Evolutionary conservation across 2,329 filamentous ascomycete species (phyloP), one percentile per base, ranked within the genome.

Genomic region (Cadophora gregata): DNA sequence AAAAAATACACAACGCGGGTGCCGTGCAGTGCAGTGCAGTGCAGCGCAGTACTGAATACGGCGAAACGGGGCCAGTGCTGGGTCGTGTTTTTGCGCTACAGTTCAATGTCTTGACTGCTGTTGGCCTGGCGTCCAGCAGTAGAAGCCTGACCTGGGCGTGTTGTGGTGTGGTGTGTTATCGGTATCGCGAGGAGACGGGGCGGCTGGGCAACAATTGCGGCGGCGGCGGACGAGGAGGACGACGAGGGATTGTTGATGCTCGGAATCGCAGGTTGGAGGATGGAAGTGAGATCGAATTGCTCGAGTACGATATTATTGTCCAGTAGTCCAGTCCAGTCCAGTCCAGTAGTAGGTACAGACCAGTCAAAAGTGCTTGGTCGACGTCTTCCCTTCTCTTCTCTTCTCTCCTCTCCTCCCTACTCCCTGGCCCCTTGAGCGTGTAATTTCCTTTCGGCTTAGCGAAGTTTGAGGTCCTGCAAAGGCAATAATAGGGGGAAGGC

Each of bases 371-470:
- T 24, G 10, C 21, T 25, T 16, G 47, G 6, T n/a, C n/a, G n/a
- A n/a, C n/a, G n/a, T n/a, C n/a, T n/a, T n/a, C n/a, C n/a, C n/a
- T n/a, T n/a, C n/a, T n/a, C n/a, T n/a, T n/a, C n/a, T n/a, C n/a
- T n/a, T n/a, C n/a, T 50, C 45, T 10, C 53, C 2, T 38, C 50
- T 55, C 62, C 63, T 63, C 63, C 48, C 29, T 55, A 19, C 42
- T 38, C 48, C 56, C 14, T 38, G 55, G 50, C 38, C 48, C 42
- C 69, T 64, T 62, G 64, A n/a, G 61, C 61, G 63, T 48, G 68
- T 70, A 75, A 75, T 75, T 75, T 76, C 72, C 72, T 75, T 76
- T 75, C 69, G 70, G 67, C 67, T 69, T 73, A 73, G 73, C 70
- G 72, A 74, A 63, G 71, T 69, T 72, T 72, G 65, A 68, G 73